Base-by-base conservation (phyloP, 2,329 filamentous ascomycete genomes). In the Penicillium sp. region DNA sequence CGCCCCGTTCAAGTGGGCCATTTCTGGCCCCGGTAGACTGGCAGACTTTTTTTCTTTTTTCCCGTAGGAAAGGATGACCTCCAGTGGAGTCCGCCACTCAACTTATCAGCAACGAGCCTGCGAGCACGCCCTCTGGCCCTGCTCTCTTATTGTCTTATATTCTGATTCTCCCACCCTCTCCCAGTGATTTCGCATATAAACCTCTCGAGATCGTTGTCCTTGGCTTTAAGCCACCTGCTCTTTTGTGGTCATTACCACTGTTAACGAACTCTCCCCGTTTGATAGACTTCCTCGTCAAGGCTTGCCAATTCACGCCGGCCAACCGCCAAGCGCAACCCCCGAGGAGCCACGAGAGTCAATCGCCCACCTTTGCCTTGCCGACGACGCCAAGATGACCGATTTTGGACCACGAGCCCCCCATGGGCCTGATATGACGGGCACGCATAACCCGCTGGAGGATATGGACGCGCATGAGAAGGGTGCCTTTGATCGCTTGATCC, bases 401-500 rank as follows among this genome's bases (percentile, higher is more conserved):
- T 73, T 74, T 63, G 75, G 75, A 59, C 73, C 70, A 53, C 74
- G 72, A 61, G 77, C 78, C 62, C 79, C 79, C 60, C 79, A 81
- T 70, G 79, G 79, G 58, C 78, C 79, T 24, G 79, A 81, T 61
- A 77, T 81, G 74, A 69, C 73, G 53, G 78, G 77, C 54, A 74
- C 69, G 40, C 79, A 81, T 62, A 72, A 77, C 39, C 73, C 76
- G 36, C 66, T 78, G 50, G 74, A 77, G 67, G 71, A 77, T 39
- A 88, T 88, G 85, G 83, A 81, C 62, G 70, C 77, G 37, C 78
- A 82, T 59, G 87, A 90, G 72, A 80, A 81, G 62, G 81, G 79
- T 43, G 83, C 88, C 68, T 96, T 97, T 80, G 84, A 89, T 69
- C 86, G 89, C 66, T 81, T 97, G 58, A 89, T 96, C 57, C 89